A percentile compares a stretch with the other conserved stretches of the same genome.
phyloP scores from a whole-genome alignment of 2,329 filamentous ascomycete species.

The Fusarium transvaalense region DNA sequence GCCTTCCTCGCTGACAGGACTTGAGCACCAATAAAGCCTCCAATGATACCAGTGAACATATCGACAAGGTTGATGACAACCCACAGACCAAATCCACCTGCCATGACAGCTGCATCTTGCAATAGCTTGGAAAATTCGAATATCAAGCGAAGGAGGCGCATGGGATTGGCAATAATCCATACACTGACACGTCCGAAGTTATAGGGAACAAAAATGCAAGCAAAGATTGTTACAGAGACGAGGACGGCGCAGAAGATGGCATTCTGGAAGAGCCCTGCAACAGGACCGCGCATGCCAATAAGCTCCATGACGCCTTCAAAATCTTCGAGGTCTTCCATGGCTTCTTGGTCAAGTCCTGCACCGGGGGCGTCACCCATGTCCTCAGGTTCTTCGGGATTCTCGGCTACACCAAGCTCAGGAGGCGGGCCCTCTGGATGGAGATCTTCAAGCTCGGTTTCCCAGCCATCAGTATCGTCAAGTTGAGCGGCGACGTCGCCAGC shows the following conservation, averaged over 20 bases:
- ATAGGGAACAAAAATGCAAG: slow-evolving; percentile 92
- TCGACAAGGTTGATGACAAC: slow-evolving; percentile 56
- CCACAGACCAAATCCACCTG: slow-evolving; percentile 68
- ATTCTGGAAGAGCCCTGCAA: slow-evolving; percentile 92
- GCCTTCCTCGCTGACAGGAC: slow-evolving; percentile 53
- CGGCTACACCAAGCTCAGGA: slow-evolving; percentile 35
- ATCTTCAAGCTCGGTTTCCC: slow-evolving; percentile 56
- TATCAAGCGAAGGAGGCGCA: slow-evolving; percentile 78
- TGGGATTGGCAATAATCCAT: slow-evolving; percentile 82
- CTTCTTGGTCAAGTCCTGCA: slow-evolving; percentile 78
- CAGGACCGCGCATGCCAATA: slow-evolving; percentile 93
- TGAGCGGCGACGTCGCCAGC: slow-evolving; percentile 51
- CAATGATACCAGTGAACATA: slow-evolving; percentile 53
- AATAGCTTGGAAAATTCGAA: slow-evolving; percentile 82
- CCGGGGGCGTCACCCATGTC: slow-evolving; percentile 74
- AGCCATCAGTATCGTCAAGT: slow-evolving; percentile 49
- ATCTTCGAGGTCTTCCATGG: slow-evolving; percentile 89
- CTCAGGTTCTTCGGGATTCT: slow-evolving; percentile 54
- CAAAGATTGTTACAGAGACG: slow-evolving; percentile 85
- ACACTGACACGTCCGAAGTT: slow-evolving; percentile 88
- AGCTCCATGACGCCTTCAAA: slow-evolving; percentile 96
- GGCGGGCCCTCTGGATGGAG: slow-evolving; percentile 52
- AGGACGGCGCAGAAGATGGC: slow-evolving; percentile 93
- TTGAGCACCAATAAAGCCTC: slow-evolving; percentile 49
- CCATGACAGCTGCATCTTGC: slow-evolving; percentile 79